Base-by-base conservation (phyloP, 2,329 filamentous ascomycete species). In the Trichoderma sp. region DNA sequence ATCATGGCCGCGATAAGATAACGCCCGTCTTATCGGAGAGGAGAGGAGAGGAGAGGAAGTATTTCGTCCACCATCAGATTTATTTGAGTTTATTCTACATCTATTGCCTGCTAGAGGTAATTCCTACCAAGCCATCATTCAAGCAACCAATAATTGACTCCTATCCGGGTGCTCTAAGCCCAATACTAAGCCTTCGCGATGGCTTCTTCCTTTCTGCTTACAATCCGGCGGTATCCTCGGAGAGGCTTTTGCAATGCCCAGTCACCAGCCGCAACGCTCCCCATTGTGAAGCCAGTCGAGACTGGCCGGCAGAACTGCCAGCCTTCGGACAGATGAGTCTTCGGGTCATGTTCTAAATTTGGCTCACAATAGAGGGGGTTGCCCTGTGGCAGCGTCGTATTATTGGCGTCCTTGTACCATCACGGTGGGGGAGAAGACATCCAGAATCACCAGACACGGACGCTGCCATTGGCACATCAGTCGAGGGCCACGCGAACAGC, bases 301-400 rank as follows among this genome's bases (percentile, higher is more conserved):
- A 27, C 52, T 19, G 27, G 29, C 37, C 29, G 45, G 35, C 63
- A 48, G 63, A 57, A 9, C 22, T 34, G 25, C 32, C 9, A 56
- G 45, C 17, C 37, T 57, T 35, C 52, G 25, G 52, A 39, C n/a
- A 34, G 17, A n/a, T 1, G 17, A 56, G 4, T 32, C 19, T 57
- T 27, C 52, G 50, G 37, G 13, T 29, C 52, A 65, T 65, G 63
- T 35, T 57, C 63, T 65, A 65, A 34, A 57, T 65, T 65, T 65
- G 63, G 63, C 52, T 57, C 27, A 27, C 19, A 15, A 29, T 7
- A 19, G 19, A 13, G 32, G 58, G 39, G 58, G 57, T 2, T 29
- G 27, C 42, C 37, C 42, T 48, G 13, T 32, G 29, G 42, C 63
- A 65, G 37, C 27, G 52, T 57, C 50, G 52, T 12, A 57, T 48